Percentiles rank a stretch among this genome's conserved stretches.
phyloP scores from a whole-genome alignment of 352 stramenopile species.

The Phytophthora fragariaefolia region DNA sequence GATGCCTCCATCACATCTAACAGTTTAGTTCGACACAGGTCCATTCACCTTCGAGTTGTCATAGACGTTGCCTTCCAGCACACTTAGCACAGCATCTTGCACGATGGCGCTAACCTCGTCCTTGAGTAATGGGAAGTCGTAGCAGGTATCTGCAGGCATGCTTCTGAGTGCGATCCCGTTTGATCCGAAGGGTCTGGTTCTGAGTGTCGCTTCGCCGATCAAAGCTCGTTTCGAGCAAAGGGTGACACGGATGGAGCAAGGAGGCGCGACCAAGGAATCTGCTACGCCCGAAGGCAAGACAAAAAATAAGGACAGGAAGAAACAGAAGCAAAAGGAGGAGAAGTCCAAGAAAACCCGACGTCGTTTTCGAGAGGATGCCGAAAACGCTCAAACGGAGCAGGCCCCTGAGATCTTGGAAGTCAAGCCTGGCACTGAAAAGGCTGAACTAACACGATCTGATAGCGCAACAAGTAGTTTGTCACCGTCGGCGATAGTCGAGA shows the following conservation, averaged over 20 bases:
- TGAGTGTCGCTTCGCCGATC: conserved; percentile 25
- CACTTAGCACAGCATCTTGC: conserved; percentile 73
- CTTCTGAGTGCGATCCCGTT: background rate
- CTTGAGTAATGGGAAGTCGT: conserved; percentile 78
- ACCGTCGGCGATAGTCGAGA: conserved; percentile 32
- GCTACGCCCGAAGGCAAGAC: background rate
- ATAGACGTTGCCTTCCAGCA: conserved; percentile 79
- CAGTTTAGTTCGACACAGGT: background rate
- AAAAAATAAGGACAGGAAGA: conserved; percentile 18
- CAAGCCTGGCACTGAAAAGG: background rate
- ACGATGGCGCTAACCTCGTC: conserved; percentile 79
- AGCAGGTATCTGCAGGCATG: conserved; percentile 54
- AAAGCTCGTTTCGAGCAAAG: conserved; percentile 12
- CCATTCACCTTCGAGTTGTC: conserved; percentile 70
- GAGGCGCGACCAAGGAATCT: background rate
- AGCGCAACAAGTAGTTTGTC: conserved; percentile 20
- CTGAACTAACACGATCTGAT: conserved; percentile 11
- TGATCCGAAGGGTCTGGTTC: conserved; percentile 9
- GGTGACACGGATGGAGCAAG: conserved; percentile 17
- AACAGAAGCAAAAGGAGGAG: conserved; percentile 16
- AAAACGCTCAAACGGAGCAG: conserved; percentile 5
- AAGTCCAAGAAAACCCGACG: conserved; percentile 27
- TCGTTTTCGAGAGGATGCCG: conserved; percentile 24
- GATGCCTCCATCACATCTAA: background rate
- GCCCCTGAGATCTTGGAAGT: conserved; percentile 2